Evolutionary conservation across 2,329 filamentous ascomycete species (phyloP).

Genomic region (Didymella segeticola): DNA sequence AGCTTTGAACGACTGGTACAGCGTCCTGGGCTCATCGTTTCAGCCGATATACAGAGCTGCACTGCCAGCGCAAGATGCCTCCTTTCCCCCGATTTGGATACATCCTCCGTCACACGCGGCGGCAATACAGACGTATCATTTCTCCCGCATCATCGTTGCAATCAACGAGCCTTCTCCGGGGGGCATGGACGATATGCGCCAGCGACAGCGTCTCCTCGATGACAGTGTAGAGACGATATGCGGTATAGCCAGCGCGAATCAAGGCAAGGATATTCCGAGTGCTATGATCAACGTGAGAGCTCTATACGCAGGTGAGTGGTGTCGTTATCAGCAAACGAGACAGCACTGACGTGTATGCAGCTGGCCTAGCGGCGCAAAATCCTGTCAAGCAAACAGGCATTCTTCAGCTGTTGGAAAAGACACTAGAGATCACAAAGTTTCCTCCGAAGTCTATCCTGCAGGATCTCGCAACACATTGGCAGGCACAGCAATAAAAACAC

Average conservation of each 20-base stretch:
- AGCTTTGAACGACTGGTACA: constrained; percentile 60
- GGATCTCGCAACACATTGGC: constrained; percentile 40
- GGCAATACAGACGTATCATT: constrained; percentile 60
- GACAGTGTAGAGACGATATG: constrained; percentile 59
- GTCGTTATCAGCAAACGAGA: rapidly evolving
- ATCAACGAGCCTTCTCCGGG: constrained; percentile 60
- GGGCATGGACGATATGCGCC: constrained; percentile 57
- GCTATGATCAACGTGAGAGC: constrained; percentile 39
- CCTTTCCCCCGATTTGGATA: constrained; percentile 38
- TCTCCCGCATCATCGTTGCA: constrained; percentile 61
- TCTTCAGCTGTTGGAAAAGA: constrained; percentile 35
- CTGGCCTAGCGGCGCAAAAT: constrained; percentile 41
- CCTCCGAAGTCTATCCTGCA: constrained; percentile 38
- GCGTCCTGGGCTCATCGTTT: constrained; percentile 54
- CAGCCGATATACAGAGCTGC: constrained; percentile 48
- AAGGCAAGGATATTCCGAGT: constrained; percentile 34
- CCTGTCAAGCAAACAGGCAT: constrained; percentile 36
- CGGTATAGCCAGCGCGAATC: constrained; percentile 56
- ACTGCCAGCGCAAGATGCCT: constrained; percentile 15
- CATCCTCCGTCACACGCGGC: constrained; percentile 47
- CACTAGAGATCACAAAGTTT: constrained; percentile 38
- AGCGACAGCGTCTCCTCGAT: constrained; percentile 53
- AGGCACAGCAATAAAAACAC: constrained; percentile 16
- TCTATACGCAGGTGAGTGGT: constrained; percentile 39
- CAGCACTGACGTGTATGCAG: constrained; percentile 19